phyloP scores from a whole-genome alignment of 192 early-diverging fungal genomes.

The Backusella morwellensis region DNA sequence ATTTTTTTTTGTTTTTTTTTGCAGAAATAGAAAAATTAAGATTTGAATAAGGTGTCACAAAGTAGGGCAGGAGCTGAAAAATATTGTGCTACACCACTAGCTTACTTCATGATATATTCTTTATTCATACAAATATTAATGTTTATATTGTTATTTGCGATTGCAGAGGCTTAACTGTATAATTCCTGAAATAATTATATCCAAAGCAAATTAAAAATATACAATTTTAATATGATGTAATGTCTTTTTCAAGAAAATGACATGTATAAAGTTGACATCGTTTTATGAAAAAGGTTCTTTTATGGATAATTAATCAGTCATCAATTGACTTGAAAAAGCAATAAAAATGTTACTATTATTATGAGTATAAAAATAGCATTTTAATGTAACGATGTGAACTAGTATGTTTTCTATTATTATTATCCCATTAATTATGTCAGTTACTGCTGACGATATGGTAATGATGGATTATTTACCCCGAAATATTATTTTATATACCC shows the following conservation, averaged over 20 bases:
- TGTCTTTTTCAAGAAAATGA: too few species aligned
- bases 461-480: not conserved
- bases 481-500: too few species aligned
- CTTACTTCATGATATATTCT: not conserved
- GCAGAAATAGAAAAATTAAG: constrained; percentile 3
- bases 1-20: not conserved
- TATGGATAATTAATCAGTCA: not conserved
- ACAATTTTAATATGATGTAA: too few species aligned
- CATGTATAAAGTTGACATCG: not conserved
- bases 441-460: not conserved
- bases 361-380: not conserved
- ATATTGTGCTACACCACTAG: not conserved
- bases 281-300: not conserved
- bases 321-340: not conserved
- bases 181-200: not conserved
- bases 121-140: not conserved
- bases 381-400: not conserved
- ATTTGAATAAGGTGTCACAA: not conserved
- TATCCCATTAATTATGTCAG: not conserved
- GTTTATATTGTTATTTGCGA: not conserved
- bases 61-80: not conserved
- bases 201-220: too few species aligned
- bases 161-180: not conserved
- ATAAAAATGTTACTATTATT: not conserved
- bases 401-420: not conserved